These are phyloP conservation scores for Metarhizium anisopliae DNA, from an alignment of 2,329 filamentous ascomycete species.

Conservation along the genomic window DNA sequence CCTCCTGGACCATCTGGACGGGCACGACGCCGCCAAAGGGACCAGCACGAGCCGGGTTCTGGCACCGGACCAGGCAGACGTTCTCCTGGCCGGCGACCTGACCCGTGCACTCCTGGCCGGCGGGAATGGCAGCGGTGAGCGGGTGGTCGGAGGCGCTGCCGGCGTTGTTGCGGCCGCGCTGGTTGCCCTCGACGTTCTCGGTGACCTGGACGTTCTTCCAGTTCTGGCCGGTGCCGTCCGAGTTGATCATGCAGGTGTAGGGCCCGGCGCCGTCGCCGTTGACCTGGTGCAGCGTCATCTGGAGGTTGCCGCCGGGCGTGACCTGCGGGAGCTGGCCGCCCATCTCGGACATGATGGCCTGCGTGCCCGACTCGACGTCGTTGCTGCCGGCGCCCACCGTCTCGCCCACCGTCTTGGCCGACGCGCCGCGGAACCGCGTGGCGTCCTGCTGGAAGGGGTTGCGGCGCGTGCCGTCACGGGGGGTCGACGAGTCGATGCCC, in stretches of 20 bases:
- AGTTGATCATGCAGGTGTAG: slow-evolving; percentile 56
- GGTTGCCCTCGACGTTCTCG: slow-evolving; percentile 18
- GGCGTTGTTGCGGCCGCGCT: slow-evolving; percentile 30
- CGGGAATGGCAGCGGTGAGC: slow-evolving; percentile 50
- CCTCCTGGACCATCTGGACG: slow-evolving; percentile 17
- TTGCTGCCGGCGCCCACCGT: slow-evolving; percentile 49
- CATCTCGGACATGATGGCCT: slow-evolving; percentile 47
- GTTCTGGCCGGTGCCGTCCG: slow-evolving; percentile 44
- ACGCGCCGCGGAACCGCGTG: slow-evolving; percentile 49
- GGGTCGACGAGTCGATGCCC: slow-evolving; percentile 43
- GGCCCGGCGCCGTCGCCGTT: slow-evolving; percentile 59
- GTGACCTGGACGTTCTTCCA: slow-evolving; percentile 48
- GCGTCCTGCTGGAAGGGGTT: slow-evolving; percentile 56
- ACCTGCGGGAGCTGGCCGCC: slow-evolving; percentile 51
- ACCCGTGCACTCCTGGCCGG: slow-evolving; percentile 47
- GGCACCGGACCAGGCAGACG: slow-evolving; percentile 54
- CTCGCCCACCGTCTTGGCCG: slow-evolving; percentile 46
- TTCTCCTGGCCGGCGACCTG: slow-evolving; percentile 49
- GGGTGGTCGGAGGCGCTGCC: slow-evolving; percentile 35
- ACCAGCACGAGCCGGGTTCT: slow-evolving; percentile 50
- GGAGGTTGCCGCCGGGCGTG: slow-evolving; percentile 43
- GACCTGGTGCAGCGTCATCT: slow-evolving; percentile 58
- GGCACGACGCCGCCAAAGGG: slow-evolving; percentile 52
- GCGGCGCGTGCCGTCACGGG: slow-evolving; percentile 51
- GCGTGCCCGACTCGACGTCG: slow-evolving; percentile 45